These are phyloP conservation scores for Phanerochaete sordida DNA, from an alignment of 768 basidiomycete species.

Conservation along the genomic window DNA sequence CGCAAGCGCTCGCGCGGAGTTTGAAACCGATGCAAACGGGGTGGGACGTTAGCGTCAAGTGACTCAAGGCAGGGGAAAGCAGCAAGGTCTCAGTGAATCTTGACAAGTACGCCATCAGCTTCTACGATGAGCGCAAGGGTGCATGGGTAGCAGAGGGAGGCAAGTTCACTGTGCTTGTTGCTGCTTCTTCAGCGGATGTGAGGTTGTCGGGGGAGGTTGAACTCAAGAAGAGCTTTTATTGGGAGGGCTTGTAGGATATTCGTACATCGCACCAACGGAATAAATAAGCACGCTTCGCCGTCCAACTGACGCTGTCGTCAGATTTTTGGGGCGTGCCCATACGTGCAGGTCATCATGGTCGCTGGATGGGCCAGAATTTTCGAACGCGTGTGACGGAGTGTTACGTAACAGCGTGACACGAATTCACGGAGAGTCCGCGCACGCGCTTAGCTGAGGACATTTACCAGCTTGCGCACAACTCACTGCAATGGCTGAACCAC, in stretches of 20 bases:
- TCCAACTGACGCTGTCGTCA: too few species aligned
- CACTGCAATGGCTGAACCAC: slow-evolving; percentile 35
- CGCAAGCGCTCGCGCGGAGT: not conserved
- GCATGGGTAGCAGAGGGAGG: slow-evolving; percentile 36
- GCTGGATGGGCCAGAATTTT: not conserved
- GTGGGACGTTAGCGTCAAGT: slow-evolving; percentile 4
- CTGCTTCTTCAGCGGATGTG: slow-evolving; percentile 42
- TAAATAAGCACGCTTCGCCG: too few species aligned
- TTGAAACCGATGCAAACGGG: not conserved
- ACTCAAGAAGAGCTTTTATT: slow-evolving; percentile 33
- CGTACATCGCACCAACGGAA: too few species aligned
- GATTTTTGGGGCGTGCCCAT: too few species aligned
- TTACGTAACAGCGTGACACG: not conserved
- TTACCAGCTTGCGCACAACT: slow-evolving; percentile 3
- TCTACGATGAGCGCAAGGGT: slow-evolving; percentile 40
- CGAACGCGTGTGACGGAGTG: not conserved
- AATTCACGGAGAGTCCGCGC: not conserved
- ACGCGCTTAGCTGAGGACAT: not conserved
- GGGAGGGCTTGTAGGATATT: slow-evolving; percentile 40
- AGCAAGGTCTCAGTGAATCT: slow-evolving; percentile 36
- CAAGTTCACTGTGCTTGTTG: slow-evolving; percentile 42
- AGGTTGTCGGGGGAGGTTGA: slow-evolving; percentile 33
- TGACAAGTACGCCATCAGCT: slow-evolving; percentile 46
- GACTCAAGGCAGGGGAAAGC: slow-evolving; percentile 38
- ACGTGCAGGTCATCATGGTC: too few species aligned